Percentiles rank a stretch among this genome's conserved stretches.
phyloP scores from a whole-genome alignment of 805 yeast species.

The Scheffersomyces spartinae region DNA sequence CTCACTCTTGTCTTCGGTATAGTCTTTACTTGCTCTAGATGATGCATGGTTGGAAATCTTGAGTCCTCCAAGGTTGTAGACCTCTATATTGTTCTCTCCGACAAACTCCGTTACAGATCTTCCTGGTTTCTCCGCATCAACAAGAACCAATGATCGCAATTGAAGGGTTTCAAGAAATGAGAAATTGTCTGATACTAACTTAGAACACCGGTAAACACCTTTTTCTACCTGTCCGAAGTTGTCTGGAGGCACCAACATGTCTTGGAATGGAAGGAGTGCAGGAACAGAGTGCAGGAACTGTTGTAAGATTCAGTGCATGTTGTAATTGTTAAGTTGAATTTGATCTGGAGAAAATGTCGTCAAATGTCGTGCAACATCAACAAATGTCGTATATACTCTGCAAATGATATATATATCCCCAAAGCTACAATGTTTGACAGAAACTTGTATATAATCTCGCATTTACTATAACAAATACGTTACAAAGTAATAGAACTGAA shows the following conservation, averaged over 20 bases:
- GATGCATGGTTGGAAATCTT: slow-evolving; percentile 23
- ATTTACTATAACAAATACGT: too few relatives aligned
- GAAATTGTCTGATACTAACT: slow-evolving; percentile 62
- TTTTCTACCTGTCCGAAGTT: slow-evolving; percentile 87
- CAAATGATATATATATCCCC: not conserved
- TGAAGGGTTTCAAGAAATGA: slow-evolving; percentile 69
- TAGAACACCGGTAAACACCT: slow-evolving; percentile 72
- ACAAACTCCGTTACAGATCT: slow-evolving; percentile 58
- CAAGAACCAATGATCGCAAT: slow-evolving; percentile 54
- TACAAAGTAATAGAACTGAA: not conserved
- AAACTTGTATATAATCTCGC: too few relatives aligned
- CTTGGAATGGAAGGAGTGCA: too few relatives aligned
- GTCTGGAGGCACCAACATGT: slow-evolving; percentile 92
- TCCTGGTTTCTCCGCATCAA: slow-evolving; percentile 83
- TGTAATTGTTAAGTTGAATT: too few relatives aligned
- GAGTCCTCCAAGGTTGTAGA: slow-evolving; percentile 35
- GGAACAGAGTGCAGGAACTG: too few relatives aligned
- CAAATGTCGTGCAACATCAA: not conserved
- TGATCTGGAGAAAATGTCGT: too few relatives aligned
- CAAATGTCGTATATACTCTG: not conserved
- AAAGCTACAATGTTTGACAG: not conserved
- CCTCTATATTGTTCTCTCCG: slow-evolving; percentile 39
- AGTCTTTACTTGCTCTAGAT: not conserved
- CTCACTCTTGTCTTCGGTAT: slow-evolving; percentile 2
- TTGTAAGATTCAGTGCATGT: too few relatives aligned